A percentile compares a stretch with the other conserved stretches of the same genome.
phyloP scores from a whole-genome alignment of 805 yeast genomes.

The Hagleromyces aurorensis region DNA sequence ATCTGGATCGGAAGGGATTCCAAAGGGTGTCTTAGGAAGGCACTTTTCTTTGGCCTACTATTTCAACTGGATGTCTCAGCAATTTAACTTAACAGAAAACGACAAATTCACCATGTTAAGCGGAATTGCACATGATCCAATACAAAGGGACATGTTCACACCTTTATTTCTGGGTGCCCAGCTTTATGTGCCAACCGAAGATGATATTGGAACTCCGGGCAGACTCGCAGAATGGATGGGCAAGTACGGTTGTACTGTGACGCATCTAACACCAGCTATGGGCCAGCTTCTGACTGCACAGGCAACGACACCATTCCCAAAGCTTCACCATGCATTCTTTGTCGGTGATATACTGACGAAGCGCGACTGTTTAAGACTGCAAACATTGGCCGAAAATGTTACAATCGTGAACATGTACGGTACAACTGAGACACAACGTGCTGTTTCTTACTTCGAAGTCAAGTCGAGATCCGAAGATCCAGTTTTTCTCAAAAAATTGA shows the following conservation, averaged over 20 bases:
- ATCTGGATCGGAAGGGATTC: constrained; percentile 96
- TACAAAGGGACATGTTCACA: constrained; percentile 98
- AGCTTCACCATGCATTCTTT: constrained; percentile 91
- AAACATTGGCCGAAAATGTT: constrained; percentile 84
- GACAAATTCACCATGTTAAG: constrained; percentile 96
- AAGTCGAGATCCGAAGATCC: constrained; percentile 64
- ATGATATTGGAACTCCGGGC: constrained; percentile 98
- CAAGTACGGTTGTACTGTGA: constrained; percentile 82
- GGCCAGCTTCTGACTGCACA: constrained; percentile 96
- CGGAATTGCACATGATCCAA: constrained; percentile 99
- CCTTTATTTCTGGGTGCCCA: constrained; percentile 95
- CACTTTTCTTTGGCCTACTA: constrained; percentile 95
- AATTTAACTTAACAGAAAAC: constrained; percentile 64
- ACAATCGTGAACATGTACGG: constrained; percentile 96
- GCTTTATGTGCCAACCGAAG: constrained; percentile 86
- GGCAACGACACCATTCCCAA: constrained; percentile 79
- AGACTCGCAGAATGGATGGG: constrained; percentile 97
- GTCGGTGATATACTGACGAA: constrained; percentile 97
- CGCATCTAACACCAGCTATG: constrained; percentile 99
- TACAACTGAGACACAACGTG: constrained; percentile 97
- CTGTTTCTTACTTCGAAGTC: constrained; percentile 91
- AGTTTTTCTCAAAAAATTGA: constrained; percentile 68
- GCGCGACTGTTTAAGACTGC: constrained; percentile 91
- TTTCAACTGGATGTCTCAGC: constrained; percentile 96
- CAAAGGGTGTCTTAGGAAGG: constrained; percentile 97